phyloP scores from a whole-genome alignment of 2,329 filamentous ascomycete genomes.

The Ascochyta lentis region DNA sequence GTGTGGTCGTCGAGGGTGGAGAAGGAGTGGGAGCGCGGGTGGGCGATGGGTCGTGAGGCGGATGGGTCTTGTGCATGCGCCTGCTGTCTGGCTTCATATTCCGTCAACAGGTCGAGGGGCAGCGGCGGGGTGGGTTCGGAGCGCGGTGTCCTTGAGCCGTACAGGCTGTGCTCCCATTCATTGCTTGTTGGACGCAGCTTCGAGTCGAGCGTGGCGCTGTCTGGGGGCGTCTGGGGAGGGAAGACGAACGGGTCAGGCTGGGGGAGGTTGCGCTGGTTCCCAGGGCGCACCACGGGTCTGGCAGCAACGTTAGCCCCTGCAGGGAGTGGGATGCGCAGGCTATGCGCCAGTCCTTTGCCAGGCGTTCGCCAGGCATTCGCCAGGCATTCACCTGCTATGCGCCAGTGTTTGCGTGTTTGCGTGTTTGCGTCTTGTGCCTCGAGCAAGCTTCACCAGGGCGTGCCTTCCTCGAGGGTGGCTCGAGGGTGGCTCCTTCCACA shows the following conservation, averaged over 20 bases:
- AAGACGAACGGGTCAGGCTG: slow-evolving; percentile 48
- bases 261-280: slow-evolving; percentile 42
- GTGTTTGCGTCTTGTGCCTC: not conserved
- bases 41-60: slow-evolving; percentile 31
- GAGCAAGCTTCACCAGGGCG: not conserved
- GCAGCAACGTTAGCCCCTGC: slow-evolving; percentile 5
- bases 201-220: slow-evolving; percentile 43
- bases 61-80: slow-evolving; percentile 18
- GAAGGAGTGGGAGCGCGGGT: slow-evolving; percentile 72
- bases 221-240: slow-evolving; percentile 48
- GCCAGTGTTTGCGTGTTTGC: not conserved
- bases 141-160: slow-evolving; percentile 43
- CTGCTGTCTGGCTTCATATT: slow-evolving; percentile 7
- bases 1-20: slow-evolving; percentile 74
- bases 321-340: not conserved
- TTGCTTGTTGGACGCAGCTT: slow-evolving; percentile 42
- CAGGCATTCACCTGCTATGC: too few relatives aligned
- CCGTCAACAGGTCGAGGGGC: slow-evolving; percentile 22
- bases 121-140: slow-evolving; percentile 34
- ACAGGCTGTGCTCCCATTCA: slow-evolving; percentile 47
- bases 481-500: not conserved
- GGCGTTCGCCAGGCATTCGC: too few relatives aligned
- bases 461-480: not conserved
- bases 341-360: not conserved
- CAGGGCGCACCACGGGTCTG: slow-evolving; percentile 48